Evolutionary conservation across 306 rosid species (phyloP).

Genomic region (Fragaria iinumae): DNA sequence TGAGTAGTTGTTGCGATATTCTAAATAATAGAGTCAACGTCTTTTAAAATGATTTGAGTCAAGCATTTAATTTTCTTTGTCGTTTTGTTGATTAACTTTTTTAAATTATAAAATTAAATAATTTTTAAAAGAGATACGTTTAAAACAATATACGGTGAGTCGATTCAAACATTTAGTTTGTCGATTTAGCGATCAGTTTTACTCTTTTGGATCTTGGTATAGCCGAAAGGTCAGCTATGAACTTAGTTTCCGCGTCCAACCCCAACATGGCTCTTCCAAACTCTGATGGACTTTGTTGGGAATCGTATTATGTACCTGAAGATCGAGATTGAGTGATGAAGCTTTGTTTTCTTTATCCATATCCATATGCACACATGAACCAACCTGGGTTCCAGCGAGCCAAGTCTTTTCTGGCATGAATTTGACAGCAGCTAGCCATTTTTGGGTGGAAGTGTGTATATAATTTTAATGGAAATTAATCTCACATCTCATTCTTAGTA

Average conservation of each 20-base stretch:
- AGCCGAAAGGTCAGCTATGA: conserved; percentile 3
- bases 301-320: neutral
- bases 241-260: conserved; percentile 1
- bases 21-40: no score
- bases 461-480: neutral
- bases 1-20: neutral
- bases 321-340: neutral
- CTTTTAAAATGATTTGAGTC: neutral
- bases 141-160: neutral
- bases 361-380: neutral
- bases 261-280: neutral
- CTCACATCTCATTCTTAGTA: neutral
- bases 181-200: fast-evolving
- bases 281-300: neutral
- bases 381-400: neutral
- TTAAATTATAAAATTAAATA: neutral
- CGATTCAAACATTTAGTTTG: neutral
- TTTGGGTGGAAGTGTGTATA: neutral
- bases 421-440: neutral
- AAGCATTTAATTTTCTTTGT: neutral
- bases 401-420: neutral
- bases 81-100: neutral
- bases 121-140: neutral
- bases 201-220: neutral
- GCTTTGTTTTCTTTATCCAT: neutral